Conservation (phyloP, 371 early-diverging fungal species). For the Mortierella sp. region DNA sequence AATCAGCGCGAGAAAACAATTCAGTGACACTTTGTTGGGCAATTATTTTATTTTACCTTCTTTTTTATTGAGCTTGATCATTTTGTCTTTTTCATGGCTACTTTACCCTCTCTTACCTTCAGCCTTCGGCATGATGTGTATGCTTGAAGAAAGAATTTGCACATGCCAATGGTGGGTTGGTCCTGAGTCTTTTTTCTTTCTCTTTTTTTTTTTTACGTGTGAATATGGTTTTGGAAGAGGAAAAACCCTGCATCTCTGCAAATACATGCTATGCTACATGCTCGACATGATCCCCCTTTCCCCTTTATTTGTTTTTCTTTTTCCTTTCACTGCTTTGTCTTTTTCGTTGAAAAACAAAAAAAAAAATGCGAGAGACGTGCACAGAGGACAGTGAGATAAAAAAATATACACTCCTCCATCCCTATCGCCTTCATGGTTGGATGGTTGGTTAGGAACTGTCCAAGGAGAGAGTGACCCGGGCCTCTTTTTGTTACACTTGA, state of each 20-base stretch:
- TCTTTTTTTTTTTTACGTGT: background rate
- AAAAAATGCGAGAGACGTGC: background rate
- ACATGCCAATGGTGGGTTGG: too few species aligned
- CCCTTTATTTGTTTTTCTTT: constrained; percentile 11
- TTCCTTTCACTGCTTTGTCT: background rate
- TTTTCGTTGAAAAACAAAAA: background rate
- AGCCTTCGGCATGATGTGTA: too few species aligned
- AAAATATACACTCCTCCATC: background rate
- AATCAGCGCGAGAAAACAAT: background rate
- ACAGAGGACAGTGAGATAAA: background rate
- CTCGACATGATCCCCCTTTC: constrained; percentile 6
- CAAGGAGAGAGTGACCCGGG: constrained; percentile 9
- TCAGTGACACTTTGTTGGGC: too few species aligned
- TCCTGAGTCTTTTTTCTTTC: too few species aligned
- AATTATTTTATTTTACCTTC: background rate
- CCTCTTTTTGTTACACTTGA: constrained; percentile 3
- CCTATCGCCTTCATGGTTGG: background rate
- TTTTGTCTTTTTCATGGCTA: too few species aligned
- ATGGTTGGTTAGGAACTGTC: background rate
- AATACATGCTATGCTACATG: background rate
- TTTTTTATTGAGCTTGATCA: background rate
- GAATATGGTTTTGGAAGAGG: background rate
- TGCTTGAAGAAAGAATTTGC: too few species aligned
- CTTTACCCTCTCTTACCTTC: too few species aligned
- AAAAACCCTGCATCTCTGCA: too few species aligned